Conservation (phyloP, 371 early-diverging fungal genomes). For the Polyrhizophydium stewartii region DNA sequence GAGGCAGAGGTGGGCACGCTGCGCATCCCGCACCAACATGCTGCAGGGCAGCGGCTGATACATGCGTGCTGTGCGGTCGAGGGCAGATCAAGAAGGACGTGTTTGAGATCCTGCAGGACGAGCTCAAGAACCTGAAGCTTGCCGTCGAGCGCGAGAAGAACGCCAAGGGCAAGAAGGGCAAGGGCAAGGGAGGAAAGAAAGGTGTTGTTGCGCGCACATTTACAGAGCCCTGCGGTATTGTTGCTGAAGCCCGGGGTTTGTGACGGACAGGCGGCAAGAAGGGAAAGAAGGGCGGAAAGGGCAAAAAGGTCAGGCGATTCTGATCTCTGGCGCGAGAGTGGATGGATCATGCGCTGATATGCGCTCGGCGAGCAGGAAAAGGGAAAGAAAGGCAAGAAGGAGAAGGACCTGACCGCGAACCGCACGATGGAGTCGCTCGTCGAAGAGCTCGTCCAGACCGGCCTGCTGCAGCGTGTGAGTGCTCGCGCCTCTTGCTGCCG, state of each 20-base stretch:
- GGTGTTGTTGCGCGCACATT: no score
- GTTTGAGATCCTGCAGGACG: conserved; percentile 49
- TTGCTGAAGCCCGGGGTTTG: background rate
- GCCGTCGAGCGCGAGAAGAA: conserved; percentile 44
- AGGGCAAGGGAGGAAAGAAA: conserved; percentile 44
- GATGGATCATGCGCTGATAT: background rate
- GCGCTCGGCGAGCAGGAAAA: conserved; percentile 22
- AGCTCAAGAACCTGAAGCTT: conserved; percentile 50
- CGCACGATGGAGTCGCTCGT: conserved; percentile 52
- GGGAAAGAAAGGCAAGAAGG: conserved; percentile 53
- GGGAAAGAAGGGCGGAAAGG: conserved; percentile 40
- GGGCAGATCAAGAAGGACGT: conserved; percentile 47
- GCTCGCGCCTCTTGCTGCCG: background rate
- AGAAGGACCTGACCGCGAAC: conserved; percentile 56
- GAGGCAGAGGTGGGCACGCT: conserved; percentile 39
- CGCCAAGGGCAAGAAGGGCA: conserved; percentile 36
- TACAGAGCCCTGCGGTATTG: no score
- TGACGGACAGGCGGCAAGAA: conserved; percentile 14
- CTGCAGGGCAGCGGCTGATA: background rate
- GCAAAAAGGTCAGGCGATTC: conserved; percentile 23
- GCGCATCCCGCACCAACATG: no score
- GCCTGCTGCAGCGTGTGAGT: conserved; percentile 40
- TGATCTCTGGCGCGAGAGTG: background rate
- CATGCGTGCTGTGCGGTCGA: background rate
- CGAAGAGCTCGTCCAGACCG: conserved; percentile 48